These are phyloP conservation scores for Eleusine coracana DNA, from an alignment of 176 grass and related monocot genomes.

Conservation along the genomic window DNA sequence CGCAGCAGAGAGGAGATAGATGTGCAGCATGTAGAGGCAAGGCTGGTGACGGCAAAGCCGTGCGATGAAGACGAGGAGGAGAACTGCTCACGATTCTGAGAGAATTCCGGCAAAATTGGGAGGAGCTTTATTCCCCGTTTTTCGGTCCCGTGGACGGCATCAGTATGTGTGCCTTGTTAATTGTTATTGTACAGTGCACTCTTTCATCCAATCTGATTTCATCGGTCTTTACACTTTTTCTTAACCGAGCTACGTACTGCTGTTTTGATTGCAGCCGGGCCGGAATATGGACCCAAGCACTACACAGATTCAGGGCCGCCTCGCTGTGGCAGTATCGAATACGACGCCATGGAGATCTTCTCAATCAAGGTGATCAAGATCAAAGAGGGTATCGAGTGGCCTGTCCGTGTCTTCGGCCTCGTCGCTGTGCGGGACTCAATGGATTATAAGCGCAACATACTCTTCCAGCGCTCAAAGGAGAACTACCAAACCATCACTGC, in stretches of 20 bases:
- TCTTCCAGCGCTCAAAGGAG: background rate
- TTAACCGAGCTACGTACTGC: background rate
- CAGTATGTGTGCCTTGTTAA: background rate
- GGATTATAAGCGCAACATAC: slow-evolving; percentile 25
- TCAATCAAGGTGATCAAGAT: slow-evolving; percentile 1
- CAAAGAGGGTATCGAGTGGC: background rate
- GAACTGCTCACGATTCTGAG: no score
- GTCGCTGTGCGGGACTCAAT: background rate
- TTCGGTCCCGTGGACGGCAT: background rate
- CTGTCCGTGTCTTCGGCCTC: background rate
- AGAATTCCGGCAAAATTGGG: no score
- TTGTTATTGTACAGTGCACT: no score
- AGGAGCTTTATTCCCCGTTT: background rate
- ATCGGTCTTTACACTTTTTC: no score
- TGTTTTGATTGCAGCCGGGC: background rate
- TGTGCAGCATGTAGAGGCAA: background rate
- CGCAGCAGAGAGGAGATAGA: no score
- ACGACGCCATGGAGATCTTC: background rate
- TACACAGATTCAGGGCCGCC: background rate
- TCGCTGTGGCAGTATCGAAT: background rate
- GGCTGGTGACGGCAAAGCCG: background rate
- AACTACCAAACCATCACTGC: background rate
- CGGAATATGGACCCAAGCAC: background rate
- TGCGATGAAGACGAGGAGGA: background rate
- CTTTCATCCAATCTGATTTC: no score